Base-by-base conservation (phyloP, 176 grass and related monocot genomes). In the Ensete glaucum region DNA sequence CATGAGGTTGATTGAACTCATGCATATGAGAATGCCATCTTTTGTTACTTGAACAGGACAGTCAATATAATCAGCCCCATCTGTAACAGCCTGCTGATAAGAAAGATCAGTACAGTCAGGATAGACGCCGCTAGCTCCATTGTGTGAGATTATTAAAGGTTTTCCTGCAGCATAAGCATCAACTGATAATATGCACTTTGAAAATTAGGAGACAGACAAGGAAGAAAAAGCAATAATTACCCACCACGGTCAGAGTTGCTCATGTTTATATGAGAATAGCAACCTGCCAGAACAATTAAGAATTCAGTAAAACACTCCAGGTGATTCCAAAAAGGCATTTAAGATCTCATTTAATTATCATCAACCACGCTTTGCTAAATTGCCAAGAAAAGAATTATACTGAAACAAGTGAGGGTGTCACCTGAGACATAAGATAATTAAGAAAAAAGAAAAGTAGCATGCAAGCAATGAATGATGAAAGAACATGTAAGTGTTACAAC, bases 51-150 rank as follows among this genome's bases (percentile, higher is more conserved):
- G 94, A 81, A 97, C 80, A 64, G 85, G 82, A 56, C 94, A 97
- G 68, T 97, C 94, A 55, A 97, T 93, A 78, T 91, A 84, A 88
- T 97, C 90, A 48, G 94, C 90, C 69, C 94, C 88, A 64, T 86
- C 85, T 7, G 78, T 53, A 72, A 91, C 86, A 69, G 94, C 90
- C 79, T 91, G 82, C 67, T 91, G 80, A 85, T 97, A 97, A 71
- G 94, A 88, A 68, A 97, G 81, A 80, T 93, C 88, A 53, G 94
- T 93, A 77, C 90, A 97, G 52, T 63, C 90, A 57, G 94, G 94
- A 68, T 93, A 97, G 78, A 90, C 88, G 20, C 94, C 94, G 78
- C 94, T 97, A 80, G 94, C 94, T 79, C 94, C 94, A 66, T 93
- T 83, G 59, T 97, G 88, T 13, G 94, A 91, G 80, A 97, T 93